Percentiles rank a stretch among this genome's conserved stretches.
Conservation (phyloP, 140 eudicot species). For the Senecio squalidus region DNA sequence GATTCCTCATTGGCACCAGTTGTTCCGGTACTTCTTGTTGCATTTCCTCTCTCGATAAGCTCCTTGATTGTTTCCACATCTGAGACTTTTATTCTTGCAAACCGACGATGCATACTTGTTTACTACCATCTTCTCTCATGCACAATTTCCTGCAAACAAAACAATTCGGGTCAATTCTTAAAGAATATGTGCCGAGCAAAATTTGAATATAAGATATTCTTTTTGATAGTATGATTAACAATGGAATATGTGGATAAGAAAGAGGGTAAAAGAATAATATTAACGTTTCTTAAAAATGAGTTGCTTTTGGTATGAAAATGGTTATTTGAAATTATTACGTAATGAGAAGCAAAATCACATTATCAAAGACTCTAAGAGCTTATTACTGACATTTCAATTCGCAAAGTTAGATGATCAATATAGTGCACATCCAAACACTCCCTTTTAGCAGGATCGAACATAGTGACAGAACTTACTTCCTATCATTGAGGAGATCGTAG, state of each 20-base stretch:
- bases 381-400: too few species aligned
- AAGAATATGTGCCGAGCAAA: neutral
- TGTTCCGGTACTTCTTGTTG: conserved; percentile 95
- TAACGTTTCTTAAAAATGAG: too few species aligned
- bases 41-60: conserved; percentile 90
- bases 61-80: conserved; percentile 94
- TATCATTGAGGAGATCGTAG: conserved; percentile 84
- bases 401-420: too few species aligned
- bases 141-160: conserved; percentile 63
- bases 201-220: too few species aligned
- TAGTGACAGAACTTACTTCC: conserved; percentile 59
- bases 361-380: too few species aligned
- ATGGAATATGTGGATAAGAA: too few species aligned
- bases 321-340: too few species aligned
- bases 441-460: neutral
- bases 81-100: conserved; percentile 86
- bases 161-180: conserved; percentile 1
- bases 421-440: too few species aligned
- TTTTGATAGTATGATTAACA: too few species aligned
- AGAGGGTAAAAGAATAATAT: too few species aligned
- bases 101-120: conserved; percentile 98
- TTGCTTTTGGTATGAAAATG: too few species aligned
- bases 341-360: too few species aligned
- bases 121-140: conserved; percentile 98
- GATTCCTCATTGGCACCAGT: conserved; percentile 99